Evolutionary conservation across 352 stramenopile species (phyloP).

Genomic region (Phytophthora melonis): DNA sequence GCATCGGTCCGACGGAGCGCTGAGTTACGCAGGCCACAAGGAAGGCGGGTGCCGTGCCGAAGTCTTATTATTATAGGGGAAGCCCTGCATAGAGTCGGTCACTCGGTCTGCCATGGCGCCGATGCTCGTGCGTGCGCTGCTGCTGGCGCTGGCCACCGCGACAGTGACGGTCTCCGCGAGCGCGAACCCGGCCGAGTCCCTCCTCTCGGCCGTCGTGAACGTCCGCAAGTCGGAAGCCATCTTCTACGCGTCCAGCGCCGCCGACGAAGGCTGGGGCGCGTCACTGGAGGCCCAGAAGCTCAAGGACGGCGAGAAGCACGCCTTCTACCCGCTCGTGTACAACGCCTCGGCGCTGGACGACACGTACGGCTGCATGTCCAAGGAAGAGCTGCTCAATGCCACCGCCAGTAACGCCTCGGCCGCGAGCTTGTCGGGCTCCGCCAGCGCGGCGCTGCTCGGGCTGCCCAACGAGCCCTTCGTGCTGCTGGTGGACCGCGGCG

Average conservation of each 20-base stretch:
- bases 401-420: slow-evolving; percentile 19
- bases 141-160: slow-evolving; percentile 19
- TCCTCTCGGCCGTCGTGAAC: slow-evolving; percentile 64
- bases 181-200: slow-evolving; percentile 43
- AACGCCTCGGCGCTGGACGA: slow-evolving; percentile 51
- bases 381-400: slow-evolving; percentile 36
- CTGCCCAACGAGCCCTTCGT: slow-evolving; percentile 56
- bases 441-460: slow-evolving; percentile 21
- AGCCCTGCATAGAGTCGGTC: slow-evolving; percentile 13
- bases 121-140: slow-evolving; percentile 20
- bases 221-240: slow-evolving; percentile 61
- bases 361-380: slow-evolving; percentile 62
- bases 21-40: background rate
- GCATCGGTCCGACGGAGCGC: slow-evolving; percentile 6
- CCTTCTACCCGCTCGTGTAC: slow-evolving; percentile 65
- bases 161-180: slow-evolving; percentile 15
- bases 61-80: slow-evolving; percentile 30
- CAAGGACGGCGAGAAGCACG: slow-evolving; percentile 44
- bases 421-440: slow-evolving; percentile 18
- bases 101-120: slow-evolving; percentile 18
- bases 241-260: slow-evolving; percentile 66
- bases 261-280: slow-evolving; percentile 63
- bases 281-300: slow-evolving; percentile 61
- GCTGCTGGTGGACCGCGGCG: slow-evolving; percentile 75
- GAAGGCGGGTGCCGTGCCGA: too few relatives aligned